phyloP scores from a whole-genome alignment of 2,329 filamentous ascomycete genomes.

The Diaporthe amygdali region DNA sequence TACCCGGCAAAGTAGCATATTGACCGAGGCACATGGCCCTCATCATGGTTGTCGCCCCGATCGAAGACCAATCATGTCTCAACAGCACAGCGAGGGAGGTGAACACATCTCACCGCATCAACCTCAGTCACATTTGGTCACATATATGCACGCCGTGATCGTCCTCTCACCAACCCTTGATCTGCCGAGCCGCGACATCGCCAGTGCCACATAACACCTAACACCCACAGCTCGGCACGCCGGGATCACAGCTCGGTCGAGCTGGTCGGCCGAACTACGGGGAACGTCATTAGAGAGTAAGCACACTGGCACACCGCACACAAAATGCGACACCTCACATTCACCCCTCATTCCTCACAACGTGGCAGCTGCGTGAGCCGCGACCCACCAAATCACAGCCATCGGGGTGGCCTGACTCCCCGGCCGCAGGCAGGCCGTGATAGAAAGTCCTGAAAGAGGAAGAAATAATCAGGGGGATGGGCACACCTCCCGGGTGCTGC shows the following conservation, averaged over 20 bases:
- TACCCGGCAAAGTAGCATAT: background rate
- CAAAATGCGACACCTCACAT: slow-evolving; percentile 1
- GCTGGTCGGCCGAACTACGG: background rate
- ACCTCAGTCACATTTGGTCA: background rate
- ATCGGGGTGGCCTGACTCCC: background rate
- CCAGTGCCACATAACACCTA: background rate
- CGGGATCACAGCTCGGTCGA: background rate
- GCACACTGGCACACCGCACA: background rate
- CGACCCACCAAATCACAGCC: background rate
- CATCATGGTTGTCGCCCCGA: background rate
- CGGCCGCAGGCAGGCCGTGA: background rate
- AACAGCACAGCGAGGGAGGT: background rate
- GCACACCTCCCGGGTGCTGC: background rate
- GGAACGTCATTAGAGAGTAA: background rate
- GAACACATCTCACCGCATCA: slow-evolving; percentile 4
- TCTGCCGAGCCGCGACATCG: background rate
- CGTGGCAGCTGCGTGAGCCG: slow-evolving; percentile 4
- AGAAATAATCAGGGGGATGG: background rate
- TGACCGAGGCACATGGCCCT: background rate
- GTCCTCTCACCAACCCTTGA: background rate
- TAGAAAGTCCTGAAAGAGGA: background rate
- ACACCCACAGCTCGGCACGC: background rate
- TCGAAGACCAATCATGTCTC: slow-evolving; percentile 1
- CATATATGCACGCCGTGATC: background rate
- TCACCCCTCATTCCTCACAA: slow-evolving; percentile 9